Evolutionary conservation across 495 filamentous ascomycete species (phyloP), one percentile per base, ranked within the genome.

Genomic region (Podospora conica): DNA sequence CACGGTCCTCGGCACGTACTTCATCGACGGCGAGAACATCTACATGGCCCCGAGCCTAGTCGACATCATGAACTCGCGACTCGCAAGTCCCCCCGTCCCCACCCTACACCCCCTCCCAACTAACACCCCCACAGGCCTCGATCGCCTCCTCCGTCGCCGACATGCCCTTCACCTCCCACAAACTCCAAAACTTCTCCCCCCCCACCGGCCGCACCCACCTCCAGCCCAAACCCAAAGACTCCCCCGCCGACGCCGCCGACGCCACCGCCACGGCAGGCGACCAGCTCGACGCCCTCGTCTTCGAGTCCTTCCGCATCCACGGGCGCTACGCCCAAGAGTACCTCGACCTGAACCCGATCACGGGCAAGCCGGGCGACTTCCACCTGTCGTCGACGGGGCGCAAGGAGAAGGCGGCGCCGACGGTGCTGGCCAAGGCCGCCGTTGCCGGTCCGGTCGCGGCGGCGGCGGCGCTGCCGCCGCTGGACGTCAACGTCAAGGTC

Each of bases 331-430:
- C 84, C 24, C 85, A 89, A 58, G 93, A 98, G 61, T 96, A 86
- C 76, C 92, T 95, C 86, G 92, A 98, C 76, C 92, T 96, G 74
- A 95, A 88, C 69, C 92, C 92, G 3, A 84, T 96, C 58, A 86
- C 89, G 1, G 93, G 93, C 56, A 88, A 90, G 70, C 93, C 93
- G 0, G 93, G 93, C 22, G 86, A 87, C n/a, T 96, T 96, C 77
- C 88, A 90, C 62, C 81, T 96, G 59, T 86, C 86, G 11, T 87
- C 82, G 28, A 85, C 86, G 4, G 83, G 84, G 3, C 77, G 83
- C 21, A 82, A 81, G 60, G 55, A 59, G 31, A 81, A 78, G 69
- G 71, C 70, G 12, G 65, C 66, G 2, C 68, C 66, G 27, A 58
- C 53, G 12, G 60, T 40, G 12, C 55, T 21, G 23, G 40, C 40